Percentiles rank a stretch among this genome's conserved stretches.
phyloP scores from a whole-genome alignment of 1,139 yeast species.

The Hansenula sp. region DNA sequence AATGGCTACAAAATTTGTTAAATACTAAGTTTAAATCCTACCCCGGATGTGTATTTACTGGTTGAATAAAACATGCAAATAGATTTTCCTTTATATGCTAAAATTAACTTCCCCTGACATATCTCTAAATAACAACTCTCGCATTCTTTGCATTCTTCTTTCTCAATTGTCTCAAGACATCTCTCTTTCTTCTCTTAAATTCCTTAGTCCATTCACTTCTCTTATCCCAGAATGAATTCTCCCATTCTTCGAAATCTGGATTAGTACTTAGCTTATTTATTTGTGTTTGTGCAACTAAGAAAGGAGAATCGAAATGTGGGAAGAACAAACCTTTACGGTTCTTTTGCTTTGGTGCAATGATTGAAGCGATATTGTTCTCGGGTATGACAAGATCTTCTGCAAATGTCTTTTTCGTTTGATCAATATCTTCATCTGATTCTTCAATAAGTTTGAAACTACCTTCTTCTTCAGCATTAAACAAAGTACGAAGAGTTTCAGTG shows the following conservation, averaged over 20 bases:
- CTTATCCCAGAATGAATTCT: constrained; percentile 74
- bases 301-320: constrained; percentile 80
- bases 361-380: constrained; percentile 11
- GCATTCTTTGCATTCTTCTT: constrained; percentile 34
- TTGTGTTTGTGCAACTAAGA: constrained; percentile 79
- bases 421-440: constrained; percentile 34
- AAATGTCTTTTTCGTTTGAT: constrained; percentile 19
- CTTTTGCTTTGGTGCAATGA: constrained; percentile 12
- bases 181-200: constrained; percentile 71
- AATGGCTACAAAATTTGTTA: constrained; percentile 59
- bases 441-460: constrained; percentile 28
- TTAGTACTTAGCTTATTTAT: constrained; percentile 46
- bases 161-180: constrained; percentile 56
- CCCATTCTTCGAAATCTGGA: constrained; percentile 52
- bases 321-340: constrained; percentile 65
- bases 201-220: constrained; percentile 79
- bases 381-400: constrained; percentile 15
- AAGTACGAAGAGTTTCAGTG: constrained; percentile 58
- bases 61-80: neutral
- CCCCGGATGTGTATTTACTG: neutral
- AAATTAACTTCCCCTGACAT: neutral
- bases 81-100: too few relatives aligned
- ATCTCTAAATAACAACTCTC: constrained; percentile 6
- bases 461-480: constrained; percentile 51
- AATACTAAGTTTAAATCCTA: neutral